Evolutionary conservation across 1,139 yeast genomes (phyloP), one percentile per base, ranked within the genome.

Genomic region (Yamadazyma mexicana): DNA sequence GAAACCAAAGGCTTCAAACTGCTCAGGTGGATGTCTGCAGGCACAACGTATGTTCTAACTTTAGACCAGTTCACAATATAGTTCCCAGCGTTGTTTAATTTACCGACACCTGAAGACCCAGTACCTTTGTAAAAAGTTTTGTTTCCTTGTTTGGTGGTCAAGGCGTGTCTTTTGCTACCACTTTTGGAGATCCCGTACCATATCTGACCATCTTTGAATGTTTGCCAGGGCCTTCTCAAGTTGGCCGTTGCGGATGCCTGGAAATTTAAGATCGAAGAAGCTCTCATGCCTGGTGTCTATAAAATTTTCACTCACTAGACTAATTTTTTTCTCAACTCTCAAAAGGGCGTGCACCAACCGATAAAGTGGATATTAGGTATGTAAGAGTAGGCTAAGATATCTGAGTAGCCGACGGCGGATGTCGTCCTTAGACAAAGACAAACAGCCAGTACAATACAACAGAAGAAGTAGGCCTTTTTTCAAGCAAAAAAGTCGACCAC

Each of bases 51-150:
- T 0, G 98, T 89, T 55, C 97, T 77, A 24, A 91, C 98, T 58
- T 84, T 88, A 31, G 67, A 64, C 88, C 95, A 92, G 66, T 87
- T 77, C 48, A 92, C 77, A 12, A 79, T 71, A 61, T 87, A 94
- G 27, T 79, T 77, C 39, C 96, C 97, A 48, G 74, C 74, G 27
- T 73, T 70, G 42, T 94, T 84, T 58, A 85, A 79, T 42, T 73
- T 75, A 58, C 99, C 99, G 47, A 88, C 80, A 62, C 98, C 97
- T 1, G 95, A 77, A 5, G 98, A 87, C 46, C 98, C 79, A 16
- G 98, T 92, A 69, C 98, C 99, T 62, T 91, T 92, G 66, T 94
- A 92, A 66, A 75, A 87, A 55, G 86, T 83, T 71, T 91, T 89
- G 67, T 91, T 92, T 55, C 98, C 98, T 59, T 88, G 92, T 57